Evolutionary conservation across 1,139 yeast genomes (phyloP), one percentile per base, ranked within the genome.

Genomic region (Blastobotrys petasosporus): DNA sequence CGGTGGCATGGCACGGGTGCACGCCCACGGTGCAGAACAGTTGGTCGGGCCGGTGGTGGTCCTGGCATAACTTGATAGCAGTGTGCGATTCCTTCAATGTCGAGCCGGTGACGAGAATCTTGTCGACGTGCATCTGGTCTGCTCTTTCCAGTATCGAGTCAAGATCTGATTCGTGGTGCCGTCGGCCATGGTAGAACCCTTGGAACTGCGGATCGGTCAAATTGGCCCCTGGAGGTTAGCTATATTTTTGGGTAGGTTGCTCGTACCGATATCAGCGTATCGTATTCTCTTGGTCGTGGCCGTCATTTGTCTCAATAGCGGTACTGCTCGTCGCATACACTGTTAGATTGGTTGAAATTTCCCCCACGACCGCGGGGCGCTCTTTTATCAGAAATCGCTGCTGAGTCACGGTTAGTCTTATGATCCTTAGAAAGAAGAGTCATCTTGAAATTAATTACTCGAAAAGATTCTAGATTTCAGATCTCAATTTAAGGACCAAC

Each of bases 191-290:
- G 62, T 92, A 92, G 16, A 65, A 55, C 1, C 98, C 98, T 42
- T 73, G 75, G 63, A 86, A 94, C 90, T 90, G 92, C 9, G 79
- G 71, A 62, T 92, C 98, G 1, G 95, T 83, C 58, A 92, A 75
- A 62, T 92, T 92, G 55, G 88, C 86, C 2, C 94, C 95, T 48
- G 20, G 28, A 3, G 17, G 8, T n/a, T 31, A 31, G 32, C 30
- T 32, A n/a, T n/a, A n/a, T n/a, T n/a, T n/a, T 7, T 30, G 41
- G n/a, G 30, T 10, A 36, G 9, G 13, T 4, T 16, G 4, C 31
- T 20, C 20, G 7, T 44, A 51, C 55, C 57, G 23, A 54, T 53
- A 38, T 54, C 57, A n/a, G 49, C 51, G 41, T 45, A 54, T 12
- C 57, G 48, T 37, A 53, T 41, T 29, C 12, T 34, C 15, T 44